Evolutionary conservation across 441 rosid species (phyloP), one percentile per base, ranked within the genome.

Genomic region (Gossypium gossypioides): DNA sequence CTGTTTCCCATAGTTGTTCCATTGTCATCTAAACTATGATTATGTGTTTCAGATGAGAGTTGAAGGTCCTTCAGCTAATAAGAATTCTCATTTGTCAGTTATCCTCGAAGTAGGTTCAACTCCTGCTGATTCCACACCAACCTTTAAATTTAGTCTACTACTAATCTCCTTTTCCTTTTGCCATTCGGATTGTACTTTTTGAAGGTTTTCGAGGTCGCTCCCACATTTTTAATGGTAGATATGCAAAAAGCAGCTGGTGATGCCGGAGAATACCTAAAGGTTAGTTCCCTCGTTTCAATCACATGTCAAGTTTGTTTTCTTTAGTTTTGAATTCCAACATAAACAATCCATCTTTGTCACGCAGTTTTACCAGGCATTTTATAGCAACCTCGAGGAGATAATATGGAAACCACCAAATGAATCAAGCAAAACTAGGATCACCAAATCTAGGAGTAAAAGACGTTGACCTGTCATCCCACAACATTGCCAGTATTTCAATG

Each of bases 121-220:
- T 69, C 54, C 4, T 18, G 6, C 60, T 54, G 27, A 58, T 72
- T 65, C 72, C 25, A 42, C 27, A 4, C 46, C 42, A 50, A 6
- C 21, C 32, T 22, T 50, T 10, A 34, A 25, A 15, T 22, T 44
- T 19, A 27, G 16, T 55, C 44, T 59, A 25, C 44, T 55, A 21
- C 32, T 63, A 40, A 42, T 22, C 59, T 16, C 25, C 32, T 6
- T 42, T 51, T 4, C 9, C 37, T 48, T 44, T 34, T 15, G 15
- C n/a, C 16, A 3, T 8, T 27, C 48, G 18, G 46, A 46, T 69
- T 18, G 15, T 60, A 29, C 56, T 27, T 29, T 58, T 19, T 74
- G 72, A 70, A 94, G 99, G 87, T 94, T 25, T 94, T 88, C 67
- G 96, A 94, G 85, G 97, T 92, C 50, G 96, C 99, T 21, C 97